Evolutionary conservation across 768 basidiomycete genomes (phyloP).

Genomic region (Kwoniella europaea): DNA sequence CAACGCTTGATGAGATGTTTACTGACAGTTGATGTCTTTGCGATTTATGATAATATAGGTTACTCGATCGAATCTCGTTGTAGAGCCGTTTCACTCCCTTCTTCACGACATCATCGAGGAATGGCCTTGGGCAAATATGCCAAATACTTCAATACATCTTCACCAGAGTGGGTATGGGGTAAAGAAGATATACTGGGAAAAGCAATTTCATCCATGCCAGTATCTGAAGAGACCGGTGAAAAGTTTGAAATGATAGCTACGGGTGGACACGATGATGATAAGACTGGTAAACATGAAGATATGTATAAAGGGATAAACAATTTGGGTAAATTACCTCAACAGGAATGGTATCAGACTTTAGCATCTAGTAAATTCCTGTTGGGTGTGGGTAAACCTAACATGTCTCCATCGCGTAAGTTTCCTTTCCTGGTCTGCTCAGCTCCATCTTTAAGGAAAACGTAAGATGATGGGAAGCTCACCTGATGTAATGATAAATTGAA

Average conservation of each 20-base stretch:
- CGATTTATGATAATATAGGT: too few species aligned
- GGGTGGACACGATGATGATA: slow-evolving; percentile 9
- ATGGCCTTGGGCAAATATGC: slow-evolving; percentile 28
- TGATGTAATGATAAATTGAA: too few species aligned
- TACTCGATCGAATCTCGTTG: slow-evolving; percentile 30
- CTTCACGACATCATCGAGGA: slow-evolving; percentile 19
- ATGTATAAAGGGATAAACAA: slow-evolving; percentile 20
- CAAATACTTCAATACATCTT: slow-evolving; percentile 14
- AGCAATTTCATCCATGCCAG: slow-evolving; percentile 10
- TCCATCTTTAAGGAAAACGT: too few species aligned
- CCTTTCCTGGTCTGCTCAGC: not conserved
- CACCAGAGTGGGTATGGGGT: slow-evolving; percentile 16
- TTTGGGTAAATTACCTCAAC: slow-evolving; percentile 13
- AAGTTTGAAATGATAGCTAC: slow-evolving; percentile 32
- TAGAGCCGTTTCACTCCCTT: slow-evolving; percentile 2
- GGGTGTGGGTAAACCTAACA: slow-evolving; percentile 30
- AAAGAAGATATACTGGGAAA: slow-evolving; percentile 14
- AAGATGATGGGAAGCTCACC: too few species aligned
- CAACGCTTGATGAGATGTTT: too few species aligned
- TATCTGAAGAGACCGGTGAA: not conserved
- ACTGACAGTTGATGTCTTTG: too few species aligned
- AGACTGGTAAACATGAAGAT: slow-evolving; percentile 15
- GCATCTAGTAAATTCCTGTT: slow-evolving; percentile 27
- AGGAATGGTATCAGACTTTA: slow-evolving; percentile 21
- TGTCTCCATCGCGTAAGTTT: slow-evolving; percentile 32